A percentile compares a stretch with the other conserved stretches of the same genome.
phyloP scores from a whole-genome alignment of 257 asterid species.

The Phtheirospermum japonicum region DNA sequence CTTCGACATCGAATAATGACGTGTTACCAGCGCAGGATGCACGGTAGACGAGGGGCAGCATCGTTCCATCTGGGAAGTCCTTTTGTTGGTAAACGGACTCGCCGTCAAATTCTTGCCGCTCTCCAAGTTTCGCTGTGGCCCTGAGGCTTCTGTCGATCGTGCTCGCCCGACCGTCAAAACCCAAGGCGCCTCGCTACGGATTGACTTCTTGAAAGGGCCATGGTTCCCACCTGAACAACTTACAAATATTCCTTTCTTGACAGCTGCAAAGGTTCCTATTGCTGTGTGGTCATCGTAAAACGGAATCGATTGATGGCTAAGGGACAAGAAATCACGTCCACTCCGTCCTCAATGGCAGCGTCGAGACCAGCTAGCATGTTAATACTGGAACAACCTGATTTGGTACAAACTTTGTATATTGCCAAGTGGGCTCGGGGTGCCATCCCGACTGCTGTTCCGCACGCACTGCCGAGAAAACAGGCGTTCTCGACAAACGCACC shows the following conservation, averaged over 20 bases:
- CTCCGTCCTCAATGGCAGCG: constrained; percentile 35
- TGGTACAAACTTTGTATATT: constrained; percentile 36
- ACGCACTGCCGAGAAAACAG: constrained; percentile 34
- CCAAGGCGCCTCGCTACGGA: constrained; percentile 29
- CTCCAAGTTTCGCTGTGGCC: constrained; percentile 24
- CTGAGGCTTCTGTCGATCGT: constrained; percentile 28
- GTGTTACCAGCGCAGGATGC: no score
- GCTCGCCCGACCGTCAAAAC: constrained; percentile 38
- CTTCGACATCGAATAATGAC: no score
- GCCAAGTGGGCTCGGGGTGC: constrained; percentile 33
- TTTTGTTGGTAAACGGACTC: constrained; percentile 28
- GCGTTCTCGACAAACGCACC: constrained; percentile 40
- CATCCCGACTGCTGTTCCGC: constrained; percentile 37
- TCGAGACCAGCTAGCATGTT: constrained; percentile 33
- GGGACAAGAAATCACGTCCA: constrained; percentile 34
- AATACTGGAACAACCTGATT: constrained; percentile 18
- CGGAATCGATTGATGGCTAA: constrained; percentile 2
- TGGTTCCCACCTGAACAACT: constrained; percentile 35
- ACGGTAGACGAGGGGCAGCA: constrained; percentile 27
- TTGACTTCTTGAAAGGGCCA: constrained; percentile 15
- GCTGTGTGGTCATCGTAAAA: constrained; percentile 23
- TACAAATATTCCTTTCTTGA: constrained; percentile 29
- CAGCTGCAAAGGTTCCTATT: constrained; percentile 29
- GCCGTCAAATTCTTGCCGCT: constrained; percentile 22
- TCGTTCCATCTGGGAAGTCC: constrained; percentile 5